Evolutionary conservation across 2,329 filamentous ascomycete species (phyloP), one percentile per base, ranked within the genome.

Genomic region (Aspergillus novoparasiticus): DNA sequence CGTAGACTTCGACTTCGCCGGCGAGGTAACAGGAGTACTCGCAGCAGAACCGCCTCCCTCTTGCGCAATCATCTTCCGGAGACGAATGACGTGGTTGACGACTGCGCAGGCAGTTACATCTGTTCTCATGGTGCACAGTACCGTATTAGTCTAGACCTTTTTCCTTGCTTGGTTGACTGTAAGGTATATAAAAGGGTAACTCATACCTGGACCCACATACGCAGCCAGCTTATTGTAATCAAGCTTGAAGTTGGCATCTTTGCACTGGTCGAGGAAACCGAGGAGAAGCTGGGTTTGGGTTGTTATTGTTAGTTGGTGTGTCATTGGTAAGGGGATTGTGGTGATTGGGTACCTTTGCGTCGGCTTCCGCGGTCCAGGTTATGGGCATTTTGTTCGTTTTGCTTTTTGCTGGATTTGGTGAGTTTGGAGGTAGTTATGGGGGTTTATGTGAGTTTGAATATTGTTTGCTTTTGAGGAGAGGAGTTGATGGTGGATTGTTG

Each of bases 131-230:
- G 16, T 36, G 2, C 34, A 16, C 6, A 3, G 6, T 3, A 36
- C 10, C 14, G 6, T 16, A 36, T 41, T 41, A 41, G 36, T 41
- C 36, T 41, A 41, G 23, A 36, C 5, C 12, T 36, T 6, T 28
- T 8, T 28, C 6, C 1, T 28, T 28, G 26, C 26, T 28, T 8
- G 26, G 1, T 28, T 28, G 26, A 28, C 1, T 28, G 1, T 8
- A 28, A 6, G 6, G 26, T 28, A 28, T 1, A 28, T 39, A 0
- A 14, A 36, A 4, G 11, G 34, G 4, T 14, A 36, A 6, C 34
- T 16, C 56, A 1, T 57, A 63, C 61, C 61, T 2, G 58, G 51
- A 1, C 58, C 58, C 58, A 63, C 58, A 54, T 54, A n/a, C 19
- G 54, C 53, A 3, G 61, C 61, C 8, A 63, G 51, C 5, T 34